Evolutionary conservation across 129 eudicot genomes (phyloP), one percentile per base, ranked within the genome.

Genomic region (Dittrichia graveolens): DNA sequence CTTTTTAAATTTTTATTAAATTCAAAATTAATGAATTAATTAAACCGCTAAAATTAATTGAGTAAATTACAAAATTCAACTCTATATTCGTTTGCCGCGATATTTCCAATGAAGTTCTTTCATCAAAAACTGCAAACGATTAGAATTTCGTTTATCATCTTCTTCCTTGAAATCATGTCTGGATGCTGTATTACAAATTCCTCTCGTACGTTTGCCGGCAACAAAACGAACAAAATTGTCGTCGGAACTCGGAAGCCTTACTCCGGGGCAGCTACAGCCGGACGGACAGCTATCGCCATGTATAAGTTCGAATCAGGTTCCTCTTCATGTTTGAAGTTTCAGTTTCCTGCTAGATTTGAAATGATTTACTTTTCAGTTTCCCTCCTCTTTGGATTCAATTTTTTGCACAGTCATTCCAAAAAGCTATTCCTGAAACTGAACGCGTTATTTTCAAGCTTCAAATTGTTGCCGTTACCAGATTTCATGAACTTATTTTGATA

Each of bases 241-340:
- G 64, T 55, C 75, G 53, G 65, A 70, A 10, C 52, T 55, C 75
- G 53, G 65, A 70, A 10, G 5, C 75, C 31, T 12, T 6, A 44
- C 47, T 74, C 38, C 79, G 71, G n/a, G n/a, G n/a, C n/a, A n/a
- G 62, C 59, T 65, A 54, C 56, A 9, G 16, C 50, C 34, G 39
- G 56, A 10, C 44, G 39, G 56, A 10, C 44, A 55, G 7, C 15
- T 16, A 47, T 45, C 44, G 65, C 44, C 56, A 8, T 52, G 55
- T 49, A 45, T 12, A 60, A 68, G 81, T 77, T 77, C 48, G 64
- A 46, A 59, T 77, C 38, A 19, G 15, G 15, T 59, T 31, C 42
- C 2, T 16, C 44, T 59, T 47, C 52, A 40, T 74, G 53, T 50
- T 15, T 13, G 16, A 35, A 15, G 40, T 47, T 61, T 37, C 48